A percentile compares a stretch with the other conserved stretches of the same genome.
Conservation (phyloP, 2,329 filamentous ascomycete genomes). For the Monosporascus sp. region DNA sequence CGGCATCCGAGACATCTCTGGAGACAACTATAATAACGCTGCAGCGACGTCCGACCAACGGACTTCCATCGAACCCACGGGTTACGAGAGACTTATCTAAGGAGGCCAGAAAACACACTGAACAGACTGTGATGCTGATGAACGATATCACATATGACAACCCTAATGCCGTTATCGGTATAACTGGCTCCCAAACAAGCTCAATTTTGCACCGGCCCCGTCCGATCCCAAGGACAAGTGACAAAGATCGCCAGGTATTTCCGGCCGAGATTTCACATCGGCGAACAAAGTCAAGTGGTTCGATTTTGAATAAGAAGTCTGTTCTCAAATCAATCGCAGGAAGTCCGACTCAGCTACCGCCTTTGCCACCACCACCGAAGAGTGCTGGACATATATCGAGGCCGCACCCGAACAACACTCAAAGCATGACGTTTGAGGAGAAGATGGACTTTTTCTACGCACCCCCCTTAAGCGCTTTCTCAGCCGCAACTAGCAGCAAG, state of each 20-base stretch:
- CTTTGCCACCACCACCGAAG: slow-evolving; percentile 43
- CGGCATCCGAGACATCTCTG: slow-evolving; percentile 12
- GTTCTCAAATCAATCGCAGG: slow-evolving; percentile 38
- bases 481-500: slow-evolving; percentile 9
- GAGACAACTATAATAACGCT: slow-evolving; percentile 34
- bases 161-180: slow-evolving; percentile 41
- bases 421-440: slow-evolving; percentile 54
- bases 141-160: slow-evolving; percentile 53
- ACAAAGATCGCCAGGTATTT: slow-evolving; percentile 42
- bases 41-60: slow-evolving; percentile 39
- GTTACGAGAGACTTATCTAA: slow-evolving; percentile 25
- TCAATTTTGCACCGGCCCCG: slow-evolving; percentile 51
- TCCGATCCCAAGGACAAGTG: slow-evolving; percentile 47
- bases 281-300: slow-evolving; percentile 45
- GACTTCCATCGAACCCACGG: slow-evolving; percentile 44
- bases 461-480: slow-evolving; percentile 24
- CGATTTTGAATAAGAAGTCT: slow-evolving; percentile 39
- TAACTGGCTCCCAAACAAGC: slow-evolving; percentile 36
- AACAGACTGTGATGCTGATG: slow-evolving; percentile 50
- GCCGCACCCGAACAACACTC: slow-evolving; percentile 46
- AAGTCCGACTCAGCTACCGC: slow-evolving; percentile 45
- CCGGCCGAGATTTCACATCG: slow-evolving; percentile 41
- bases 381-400: slow-evolving; percentile 33
- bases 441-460: slow-evolving; percentile 50
- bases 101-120: slow-evolving; percentile 24